Conservation (phyloP, 108 stramenopile species). For the Skeletonema marinoi region DNA sequence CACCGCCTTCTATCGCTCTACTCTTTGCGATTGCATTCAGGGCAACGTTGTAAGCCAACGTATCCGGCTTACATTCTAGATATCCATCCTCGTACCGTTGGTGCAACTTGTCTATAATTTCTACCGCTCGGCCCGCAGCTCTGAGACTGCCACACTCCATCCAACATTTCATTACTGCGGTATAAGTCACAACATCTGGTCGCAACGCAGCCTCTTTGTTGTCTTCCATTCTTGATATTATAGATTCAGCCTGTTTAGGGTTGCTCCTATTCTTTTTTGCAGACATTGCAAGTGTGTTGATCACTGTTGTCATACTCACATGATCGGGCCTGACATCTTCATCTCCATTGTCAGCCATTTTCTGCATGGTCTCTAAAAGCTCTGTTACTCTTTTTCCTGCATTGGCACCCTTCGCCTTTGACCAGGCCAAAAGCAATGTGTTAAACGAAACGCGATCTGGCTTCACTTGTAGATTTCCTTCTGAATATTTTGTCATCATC, state of each 20-base stretch:
- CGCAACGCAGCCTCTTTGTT: conserved; percentile 22
- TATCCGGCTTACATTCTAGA: conserved; percentile 43
- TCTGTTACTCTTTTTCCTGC: conserved; percentile 17
- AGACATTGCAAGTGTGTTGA: conserved; percentile 35
- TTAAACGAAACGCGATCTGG: conserved; percentile 42
- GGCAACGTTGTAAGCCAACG: conserved; percentile 44
- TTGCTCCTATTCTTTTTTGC: conserved; percentile 16
- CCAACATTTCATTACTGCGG: conserved; percentile 52
- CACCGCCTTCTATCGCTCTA: conserved; percentile 23
- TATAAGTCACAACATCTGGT: conserved; percentile 57
- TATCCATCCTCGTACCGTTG: conserved; percentile 36
- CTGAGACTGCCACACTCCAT: conserved; percentile 33
- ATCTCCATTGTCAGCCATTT: conserved; percentile 36
- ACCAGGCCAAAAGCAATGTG: conserved; percentile 50
- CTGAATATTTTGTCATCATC: conserved; percentile 27
- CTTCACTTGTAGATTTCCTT: conserved; percentile 22
- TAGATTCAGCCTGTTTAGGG: conserved; percentile 45
- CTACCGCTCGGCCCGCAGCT: conserved; percentile 34
- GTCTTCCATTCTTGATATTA: conserved; percentile 52
- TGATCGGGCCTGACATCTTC: conserved; percentile 32
- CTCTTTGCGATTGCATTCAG: conserved; percentile 67
- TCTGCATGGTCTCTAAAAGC: conserved; percentile 39
- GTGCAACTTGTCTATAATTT: conserved; percentile 43
- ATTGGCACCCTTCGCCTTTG: conserved; percentile 10
- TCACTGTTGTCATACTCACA: conserved; percentile 49